Conservation (phyloP, 1,139 yeast species). For the Debaryomyces nepalensis region DNA sequence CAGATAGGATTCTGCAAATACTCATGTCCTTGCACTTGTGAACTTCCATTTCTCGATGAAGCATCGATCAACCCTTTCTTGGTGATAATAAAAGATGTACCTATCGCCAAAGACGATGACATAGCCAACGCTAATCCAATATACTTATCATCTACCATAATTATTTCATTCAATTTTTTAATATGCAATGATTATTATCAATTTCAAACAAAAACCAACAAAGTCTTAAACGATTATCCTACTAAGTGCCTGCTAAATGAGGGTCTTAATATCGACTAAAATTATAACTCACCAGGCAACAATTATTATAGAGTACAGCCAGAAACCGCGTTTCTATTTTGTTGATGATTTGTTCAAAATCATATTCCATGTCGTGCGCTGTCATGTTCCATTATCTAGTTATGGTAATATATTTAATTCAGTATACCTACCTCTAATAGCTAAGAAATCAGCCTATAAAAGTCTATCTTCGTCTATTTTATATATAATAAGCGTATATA, state of each 20-base stretch:
- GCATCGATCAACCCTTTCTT: constrained; percentile 85
- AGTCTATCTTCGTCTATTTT: constrained; percentile 2
- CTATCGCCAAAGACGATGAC: constrained; percentile 87
- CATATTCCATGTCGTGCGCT: background rate
- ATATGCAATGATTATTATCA: constrained; percentile 2
- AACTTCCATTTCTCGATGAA: constrained; percentile 63
- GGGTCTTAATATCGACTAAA: too few species aligned
- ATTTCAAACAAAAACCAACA: background rate
- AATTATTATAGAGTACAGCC: too few species aligned
- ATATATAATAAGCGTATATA: background rate
- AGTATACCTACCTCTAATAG: too few species aligned
- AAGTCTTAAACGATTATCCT: background rate
- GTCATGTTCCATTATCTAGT: background rate
- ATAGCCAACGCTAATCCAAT: constrained; percentile 89
- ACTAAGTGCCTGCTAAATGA: background rate
- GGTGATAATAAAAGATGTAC: constrained; percentile 87
- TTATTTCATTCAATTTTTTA: background rate
- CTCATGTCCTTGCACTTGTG: constrained; percentile 68
- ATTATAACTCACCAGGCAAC: too few species aligned
- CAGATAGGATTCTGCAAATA: constrained; percentile 85
- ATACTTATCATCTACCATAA: constrained; percentile 74
- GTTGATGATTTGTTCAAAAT: constrained; percentile 3
- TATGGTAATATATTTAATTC: too few species aligned
- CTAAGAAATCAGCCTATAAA: constrained; percentile 3
- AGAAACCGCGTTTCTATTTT: constrained; percentile 4